phyloP scores from a whole-genome alignment of 257 asterid species.

The Coffea canephora region DNA sequence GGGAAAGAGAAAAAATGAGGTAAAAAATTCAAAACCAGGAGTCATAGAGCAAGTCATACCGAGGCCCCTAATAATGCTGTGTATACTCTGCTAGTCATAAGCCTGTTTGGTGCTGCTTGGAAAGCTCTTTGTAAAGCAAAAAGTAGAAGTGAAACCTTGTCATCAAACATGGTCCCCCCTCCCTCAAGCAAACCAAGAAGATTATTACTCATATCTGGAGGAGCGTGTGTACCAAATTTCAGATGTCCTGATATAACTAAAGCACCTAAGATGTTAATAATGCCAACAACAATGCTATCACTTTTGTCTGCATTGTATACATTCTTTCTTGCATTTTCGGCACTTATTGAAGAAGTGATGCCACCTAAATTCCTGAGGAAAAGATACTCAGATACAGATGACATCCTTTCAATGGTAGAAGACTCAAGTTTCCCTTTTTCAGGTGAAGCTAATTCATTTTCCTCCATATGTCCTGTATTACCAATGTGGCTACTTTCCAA shows the following conservation, averaged over 20 bases:
- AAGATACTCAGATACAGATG: conserved; percentile 63
- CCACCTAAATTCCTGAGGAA: conserved; percentile 72
- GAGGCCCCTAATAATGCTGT: conserved; percentile 85
- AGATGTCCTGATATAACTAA: conserved; percentile 84
- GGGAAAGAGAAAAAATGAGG: conserved; percentile 6
- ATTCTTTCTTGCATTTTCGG: conserved; percentile 97
- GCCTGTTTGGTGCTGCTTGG: conserved; percentile 96
- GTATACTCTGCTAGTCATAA: conserved; percentile 76
- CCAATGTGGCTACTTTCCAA: conserved; percentile 30
- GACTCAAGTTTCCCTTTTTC: conserved; percentile 44
- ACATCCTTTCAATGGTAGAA: conserved; percentile 47
- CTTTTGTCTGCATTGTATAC: conserved; percentile 85
- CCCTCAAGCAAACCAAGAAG: conserved; percentile 81
- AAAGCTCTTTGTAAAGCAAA: conserved; percentile 93
- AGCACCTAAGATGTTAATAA: conserved; percentile 84
- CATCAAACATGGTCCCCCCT: conserved; percentile 99
- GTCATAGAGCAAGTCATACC: conserved; percentile 42
- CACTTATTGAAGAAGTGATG: conserved; percentile 73
- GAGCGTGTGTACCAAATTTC: conserved; percentile 71
- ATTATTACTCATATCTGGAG: conserved; percentile 67
- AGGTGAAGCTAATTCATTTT: conserved; percentile 39
- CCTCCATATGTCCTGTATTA: conserved; percentile 40
- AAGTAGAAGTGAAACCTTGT: conserved; percentile 94
- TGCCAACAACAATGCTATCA: conserved; percentile 77
- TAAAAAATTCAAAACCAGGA: conserved; percentile 15